These are phyloP conservation scores for Pseudogymnoascus sp. DNA, from an alignment of 2,329 filamentous ascomycete species.

Conservation along the genomic window DNA sequence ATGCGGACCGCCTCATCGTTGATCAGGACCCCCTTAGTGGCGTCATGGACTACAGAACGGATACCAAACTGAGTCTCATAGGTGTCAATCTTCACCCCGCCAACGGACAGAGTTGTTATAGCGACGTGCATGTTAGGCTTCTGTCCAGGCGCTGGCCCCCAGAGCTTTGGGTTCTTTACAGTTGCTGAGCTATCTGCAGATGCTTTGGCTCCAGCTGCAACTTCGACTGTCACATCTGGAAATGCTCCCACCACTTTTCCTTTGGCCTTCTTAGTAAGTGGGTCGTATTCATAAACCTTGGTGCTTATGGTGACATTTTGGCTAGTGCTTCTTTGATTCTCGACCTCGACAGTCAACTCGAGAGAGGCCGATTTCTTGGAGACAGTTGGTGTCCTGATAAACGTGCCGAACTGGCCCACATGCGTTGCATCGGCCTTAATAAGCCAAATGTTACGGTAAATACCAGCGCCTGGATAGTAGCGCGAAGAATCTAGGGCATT, in stretches of 20 bases:
- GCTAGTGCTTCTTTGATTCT: conserved; percentile 33
- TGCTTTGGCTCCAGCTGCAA: conserved; percentile 30
- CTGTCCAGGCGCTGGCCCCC: conserved; percentile 42
- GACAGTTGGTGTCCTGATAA: conserved; percentile 40
- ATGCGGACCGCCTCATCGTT: conserved; percentile 41
- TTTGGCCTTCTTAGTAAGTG: conserved; percentile 25
- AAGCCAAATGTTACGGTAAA: conserved; percentile 51
- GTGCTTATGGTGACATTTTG: conserved; percentile 35
- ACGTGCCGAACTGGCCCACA: conserved; percentile 45
- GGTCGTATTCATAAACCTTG: conserved; percentile 35
- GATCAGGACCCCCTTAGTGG: conserved; percentile 37
- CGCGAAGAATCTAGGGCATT: conserved; percentile 42
- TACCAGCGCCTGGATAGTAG: conserved; percentile 49
- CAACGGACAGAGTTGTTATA: conserved; percentile 33
- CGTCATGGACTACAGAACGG: conserved; percentile 36
- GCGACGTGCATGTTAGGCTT: conserved; percentile 43
- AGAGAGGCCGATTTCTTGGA: conserved; percentile 40
- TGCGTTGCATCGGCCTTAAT: conserved; percentile 41
- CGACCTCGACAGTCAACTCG: conserved; percentile 38
- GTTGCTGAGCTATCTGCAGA: conserved; percentile 30
- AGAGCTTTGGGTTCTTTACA: conserved; percentile 34
- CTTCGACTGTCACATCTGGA: conserved; percentile 23
- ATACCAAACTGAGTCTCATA: conserved; percentile 48
- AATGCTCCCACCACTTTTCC: conserved; percentile 33
- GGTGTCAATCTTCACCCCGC: conserved; percentile 31